Percentiles rank a stretch among this genome's conserved stretches.
Conservation (phyloP, 2,329 filamentous ascomycete genomes). For the Penicillium thymicola region DNA sequence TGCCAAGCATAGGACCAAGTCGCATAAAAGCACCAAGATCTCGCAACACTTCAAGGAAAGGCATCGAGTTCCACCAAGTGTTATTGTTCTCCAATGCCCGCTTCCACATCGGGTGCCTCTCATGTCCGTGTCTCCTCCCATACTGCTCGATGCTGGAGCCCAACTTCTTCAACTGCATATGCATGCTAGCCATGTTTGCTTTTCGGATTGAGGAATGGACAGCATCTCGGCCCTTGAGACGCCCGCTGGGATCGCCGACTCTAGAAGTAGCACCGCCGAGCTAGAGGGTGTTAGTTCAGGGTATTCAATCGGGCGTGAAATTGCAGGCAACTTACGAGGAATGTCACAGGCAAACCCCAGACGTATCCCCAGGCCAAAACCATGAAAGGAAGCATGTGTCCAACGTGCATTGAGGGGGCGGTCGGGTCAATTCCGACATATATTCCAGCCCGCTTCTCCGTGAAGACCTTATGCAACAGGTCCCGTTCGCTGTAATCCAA, state of each 20-base stretch:
- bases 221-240: conserved; percentile 39
- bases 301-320: background rate
- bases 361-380: conserved; percentile 50
- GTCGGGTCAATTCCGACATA: conserved; percentile 52
- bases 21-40: conserved; percentile 70
- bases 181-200: conserved; percentile 49
- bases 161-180: conserved; percentile 56
- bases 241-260: conserved; percentile 48
- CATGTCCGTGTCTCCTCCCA: conserved; percentile 63
- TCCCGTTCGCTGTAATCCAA: conserved; percentile 38
- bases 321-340: conserved; percentile 38
- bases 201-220: conserved; percentile 40
- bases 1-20: conserved; percentile 79
- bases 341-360: conserved; percentile 46
- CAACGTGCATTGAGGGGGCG: conserved; percentile 49
- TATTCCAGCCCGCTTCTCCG: conserved; percentile 45
- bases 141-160: conserved; percentile 70
- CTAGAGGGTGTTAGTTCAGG: conserved; percentile 29
- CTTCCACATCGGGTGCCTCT: conserved; percentile 62
- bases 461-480: conserved; percentile 43
- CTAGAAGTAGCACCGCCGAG: conserved; percentile 47
- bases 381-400: conserved; percentile 52
- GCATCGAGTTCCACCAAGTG: conserved; percentile 71
- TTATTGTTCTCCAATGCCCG: conserved; percentile 76
- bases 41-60: conserved; percentile 71